Base-by-base conservation (phyloP, 2,329 filamentous ascomycete species). In the Fusarium poae region DNA sequence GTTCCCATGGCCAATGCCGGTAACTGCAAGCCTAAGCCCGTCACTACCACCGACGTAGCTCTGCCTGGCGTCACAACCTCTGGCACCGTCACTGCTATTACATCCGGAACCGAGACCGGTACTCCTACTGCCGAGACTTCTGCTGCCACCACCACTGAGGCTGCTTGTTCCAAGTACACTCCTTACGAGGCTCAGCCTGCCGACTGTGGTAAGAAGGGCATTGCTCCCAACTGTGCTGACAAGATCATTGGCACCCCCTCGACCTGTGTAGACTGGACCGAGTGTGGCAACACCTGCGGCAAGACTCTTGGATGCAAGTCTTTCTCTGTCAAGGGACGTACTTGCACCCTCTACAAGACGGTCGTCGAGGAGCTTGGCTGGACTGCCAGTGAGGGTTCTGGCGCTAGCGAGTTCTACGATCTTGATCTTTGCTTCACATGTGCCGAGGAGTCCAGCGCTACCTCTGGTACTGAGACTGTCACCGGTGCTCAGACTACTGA, bases 371-470 rank as follows among this genome's bases (percentile, higher is more conserved):
- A 50, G 0, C 55, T 68, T 7, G 55, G 51, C 44, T 66, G 37
- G 21, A 12, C 6, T 3, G 16, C 13, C 1, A 27, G 10, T 8
- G 34, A 50, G 3, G 27, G 23, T 4, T 23, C 21, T 9, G 32
- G 9, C 18, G 32, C 45, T 5, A 40, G 51, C 58, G 34, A 25
- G n/a, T 68, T 62, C 46, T 68, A 68, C 21, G 61, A 68, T 15
- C 65, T 68, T 16, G 65, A 68, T 23, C 39, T 46, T 13, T 67
- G 65, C 64, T 67, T 67, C n/a, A 55, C 58, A n/a, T 67, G 65
- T 25, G 65, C 61, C 25, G 61, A 65, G 20, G 63, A 50, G 29
- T n/a, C 55, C 10, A 52, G 20, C 25, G 59, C 57, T 29, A 58
- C 64, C 12, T 50, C 56, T 46, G 62, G 55, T 3, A 57, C 39